Conservation (phyloP, 176 grass and related monocot genomes). For the Eleusine indica region DNA sequence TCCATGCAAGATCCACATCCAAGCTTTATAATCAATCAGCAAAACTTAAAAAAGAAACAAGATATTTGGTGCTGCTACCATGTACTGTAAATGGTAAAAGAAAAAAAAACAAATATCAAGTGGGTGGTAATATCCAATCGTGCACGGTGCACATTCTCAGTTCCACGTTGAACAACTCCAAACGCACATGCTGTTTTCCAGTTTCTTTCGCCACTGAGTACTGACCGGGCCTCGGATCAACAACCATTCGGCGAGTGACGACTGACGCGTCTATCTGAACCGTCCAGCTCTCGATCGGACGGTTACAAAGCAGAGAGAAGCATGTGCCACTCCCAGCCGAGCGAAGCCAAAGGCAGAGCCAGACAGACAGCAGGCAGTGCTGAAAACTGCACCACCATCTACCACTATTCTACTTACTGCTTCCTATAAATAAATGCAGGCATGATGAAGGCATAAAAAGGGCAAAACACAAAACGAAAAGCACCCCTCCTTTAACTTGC, state of each 20-base stretch:
- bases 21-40: not conserved
- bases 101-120: not conserved
- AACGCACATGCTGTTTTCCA: not conserved
- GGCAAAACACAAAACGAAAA: slow-evolving; percentile 43
- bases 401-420: slow-evolving; percentile 48
- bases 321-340: slow-evolving; percentile 39
- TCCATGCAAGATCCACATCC: slow-evolving; percentile 23
- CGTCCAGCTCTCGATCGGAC: not conserved
- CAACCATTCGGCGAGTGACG: not conserved
- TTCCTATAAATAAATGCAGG: slow-evolving; percentile 43
- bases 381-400: slow-evolving; percentile 67
- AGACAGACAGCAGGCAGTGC: slow-evolving; percentile 38
- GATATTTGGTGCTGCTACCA: not conserved
- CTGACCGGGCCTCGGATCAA: not conserved
- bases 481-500: slow-evolving; percentile 60
- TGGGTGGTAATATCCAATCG: not conserved
- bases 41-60: not conserved
- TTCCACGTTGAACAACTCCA: not conserved
- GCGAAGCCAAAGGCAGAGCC: not conserved
- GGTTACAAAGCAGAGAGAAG: not conserved
- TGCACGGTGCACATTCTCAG: not conserved
- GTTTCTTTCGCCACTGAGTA: not conserved
- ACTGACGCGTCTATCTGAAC: not conserved
- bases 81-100: not conserved
- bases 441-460: slow-evolving; percentile 41